phyloP scores from a whole-genome alignment of 2,329 filamentous ascomycete genomes.

The Aspergillus caelatus region DNA sequence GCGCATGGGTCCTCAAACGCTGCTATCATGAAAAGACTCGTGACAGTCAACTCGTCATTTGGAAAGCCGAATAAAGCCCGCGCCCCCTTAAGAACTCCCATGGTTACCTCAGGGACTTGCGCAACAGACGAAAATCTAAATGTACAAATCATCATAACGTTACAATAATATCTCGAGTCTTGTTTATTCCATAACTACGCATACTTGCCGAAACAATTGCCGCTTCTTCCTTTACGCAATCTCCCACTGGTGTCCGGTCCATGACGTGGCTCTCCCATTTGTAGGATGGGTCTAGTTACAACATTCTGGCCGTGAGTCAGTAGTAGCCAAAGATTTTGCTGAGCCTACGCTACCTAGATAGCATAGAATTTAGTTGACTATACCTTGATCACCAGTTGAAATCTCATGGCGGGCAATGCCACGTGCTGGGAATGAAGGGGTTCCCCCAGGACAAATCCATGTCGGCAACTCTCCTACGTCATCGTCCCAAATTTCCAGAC shows the following conservation, averaged over 20 bases:
- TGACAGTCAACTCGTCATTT: not conserved
- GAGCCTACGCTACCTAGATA: not conserved
- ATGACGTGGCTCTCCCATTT: not conserved
- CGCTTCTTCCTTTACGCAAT: not conserved
- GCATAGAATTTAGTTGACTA: no score
- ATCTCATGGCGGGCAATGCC: not conserved
- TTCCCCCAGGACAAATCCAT: not conserved
- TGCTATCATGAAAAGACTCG: not conserved
- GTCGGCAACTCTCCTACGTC: not conserved
- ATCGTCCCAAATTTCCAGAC: not conserved
- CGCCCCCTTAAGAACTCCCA: not conserved
- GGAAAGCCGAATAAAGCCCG: not conserved
- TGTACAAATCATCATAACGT: constrained; percentile 3
- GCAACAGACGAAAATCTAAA: not conserved
- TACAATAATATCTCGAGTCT: not conserved
- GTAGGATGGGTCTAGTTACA: not conserved
- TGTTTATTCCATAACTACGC: not conserved
- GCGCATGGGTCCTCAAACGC: not conserved
- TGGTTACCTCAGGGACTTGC: not conserved
- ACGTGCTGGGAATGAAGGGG: not conserved
- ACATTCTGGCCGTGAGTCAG: not conserved
- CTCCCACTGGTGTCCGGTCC: not conserved
- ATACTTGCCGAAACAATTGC: not conserved
- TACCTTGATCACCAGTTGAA: not conserved
- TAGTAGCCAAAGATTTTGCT: not conserved